Base-by-base conservation (phyloP, 2,329 filamentous ascomycete genomes). In the Aspergillus jensenii region DNA sequence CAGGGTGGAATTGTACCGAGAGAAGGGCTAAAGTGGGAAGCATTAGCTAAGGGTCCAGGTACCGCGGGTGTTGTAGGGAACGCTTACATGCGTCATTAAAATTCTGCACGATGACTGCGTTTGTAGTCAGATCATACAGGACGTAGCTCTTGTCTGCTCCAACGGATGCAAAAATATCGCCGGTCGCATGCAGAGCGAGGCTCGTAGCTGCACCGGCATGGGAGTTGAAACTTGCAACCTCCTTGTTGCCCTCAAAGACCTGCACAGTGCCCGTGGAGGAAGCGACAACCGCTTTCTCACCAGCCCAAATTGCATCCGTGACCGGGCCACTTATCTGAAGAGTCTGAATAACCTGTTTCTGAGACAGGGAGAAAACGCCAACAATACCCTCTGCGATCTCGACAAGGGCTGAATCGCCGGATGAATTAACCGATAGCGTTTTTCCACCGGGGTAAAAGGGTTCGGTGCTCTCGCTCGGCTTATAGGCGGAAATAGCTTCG, bases 131-230 rank as follows among this genome's bases (percentile, higher is more conserved):
- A 64, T 98, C 91, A 75, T 98, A 97, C 61, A 98, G 86, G 2
- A 93, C 86, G 69, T 96, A 92, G 74, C 90, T 93, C 84, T 96
- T 97, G 74, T 99, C 95, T 2, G 87, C 84, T 49, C 93, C 93
- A 35, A 95, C 90, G 0, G 93, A 96, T 2, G 90, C 93, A 47
- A 97, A 74, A 56, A 99, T 86, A 53, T 89, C 85, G 40, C 89
- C 90, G 63, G 90, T 89, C 1, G 95, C 91, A 73, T 99, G 95
- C 7, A 93, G 71, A 37, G 91, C 87, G 57, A 99, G 76, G 5
- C 85, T 88, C 8, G 88, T 95, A 1, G 87, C 89, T 56, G 90
- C 82, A 4, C 93, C 93, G 21, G 92, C 90, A 74, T 99, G 95
- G 52, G 90, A 87, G n/a, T 83, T 81, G 66, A 96, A 86, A 45